Conservation (phyloP, 108 stramenopile genomes). For the Schizochytrium sp. region DNA sequence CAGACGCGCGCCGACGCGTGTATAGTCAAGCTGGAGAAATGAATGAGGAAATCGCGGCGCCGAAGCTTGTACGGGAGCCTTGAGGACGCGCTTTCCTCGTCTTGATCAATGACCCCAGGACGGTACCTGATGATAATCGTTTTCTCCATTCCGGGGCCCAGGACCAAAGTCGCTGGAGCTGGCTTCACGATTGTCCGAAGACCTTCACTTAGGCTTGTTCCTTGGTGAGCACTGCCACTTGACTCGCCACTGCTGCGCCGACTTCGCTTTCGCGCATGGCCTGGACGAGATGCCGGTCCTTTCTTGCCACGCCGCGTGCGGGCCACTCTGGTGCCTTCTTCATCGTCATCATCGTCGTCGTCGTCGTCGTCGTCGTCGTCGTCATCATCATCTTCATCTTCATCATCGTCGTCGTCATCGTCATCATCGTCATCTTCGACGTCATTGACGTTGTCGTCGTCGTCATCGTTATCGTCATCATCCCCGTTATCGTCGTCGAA, state of each 20-base stretch:
- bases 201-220: not conserved
- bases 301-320: too few relatives aligned
- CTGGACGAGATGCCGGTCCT: too few relatives aligned
- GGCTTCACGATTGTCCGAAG: not conserved
- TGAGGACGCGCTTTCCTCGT: not conserved
- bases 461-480: not conserved
- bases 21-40: not conserved
- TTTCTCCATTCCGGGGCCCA: slow-evolving; percentile 5
- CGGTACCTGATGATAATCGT: not conserved
- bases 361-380: not conserved
- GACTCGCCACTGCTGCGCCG: not conserved
- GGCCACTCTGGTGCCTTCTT: too few relatives aligned
- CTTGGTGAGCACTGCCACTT: not conserved
- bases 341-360: not conserved
- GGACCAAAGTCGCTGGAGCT: not conserved
- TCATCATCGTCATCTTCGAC: not conserved
- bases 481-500: not conserved
- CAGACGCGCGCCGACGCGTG: not conserved
- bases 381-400: not conserved
- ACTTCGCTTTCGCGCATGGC: too few relatives aligned
- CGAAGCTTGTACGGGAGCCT: not conserved
- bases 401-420: not conserved
- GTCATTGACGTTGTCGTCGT: not conserved
- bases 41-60: slow-evolving; percentile 6
- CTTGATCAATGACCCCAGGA: not conserved